These are phyloP conservation scores for Gossypioides kirkii DNA, from an alignment of 345 rosid species.

Conservation along the genomic window DNA sequence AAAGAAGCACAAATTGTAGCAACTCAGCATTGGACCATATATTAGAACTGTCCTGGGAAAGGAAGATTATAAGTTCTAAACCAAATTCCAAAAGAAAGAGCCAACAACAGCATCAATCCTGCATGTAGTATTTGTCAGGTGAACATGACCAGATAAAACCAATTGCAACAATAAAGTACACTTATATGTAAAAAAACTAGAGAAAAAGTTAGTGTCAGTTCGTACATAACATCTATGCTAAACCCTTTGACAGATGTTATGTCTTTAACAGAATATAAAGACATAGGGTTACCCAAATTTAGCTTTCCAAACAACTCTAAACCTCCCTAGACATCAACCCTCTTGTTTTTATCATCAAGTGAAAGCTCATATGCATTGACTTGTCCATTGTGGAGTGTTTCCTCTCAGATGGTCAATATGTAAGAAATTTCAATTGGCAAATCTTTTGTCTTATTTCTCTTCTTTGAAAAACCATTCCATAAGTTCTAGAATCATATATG, in stretches of 20 bases:
- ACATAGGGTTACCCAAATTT: conserved; percentile 55
- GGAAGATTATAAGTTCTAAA: conserved; percentile 59
- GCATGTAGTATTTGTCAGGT: conserved; percentile 25
- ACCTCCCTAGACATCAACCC: conserved; percentile 26
- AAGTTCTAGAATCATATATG: conserved; percentile 32
- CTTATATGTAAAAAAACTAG: not conserved
- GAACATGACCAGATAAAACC: not conserved
- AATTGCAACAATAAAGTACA: not conserved
- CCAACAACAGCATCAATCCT: conserved; percentile 66
- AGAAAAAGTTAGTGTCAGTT: not conserved
- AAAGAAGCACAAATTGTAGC: conserved; percentile 10
- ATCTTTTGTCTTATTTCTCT: conserved; percentile 28
- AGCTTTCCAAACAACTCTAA: conserved; percentile 46
- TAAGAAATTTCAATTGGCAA: conserved; percentile 43
- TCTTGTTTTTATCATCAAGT: conserved; percentile 35
- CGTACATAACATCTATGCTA: conserved; percentile 25
- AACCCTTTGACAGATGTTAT: conserved; percentile 40
- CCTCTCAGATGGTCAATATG: conserved; percentile 48
- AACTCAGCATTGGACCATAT: conserved; percentile 88
- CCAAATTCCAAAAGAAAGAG: conserved; percentile 70
- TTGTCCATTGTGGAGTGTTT: conserved; percentile 31
- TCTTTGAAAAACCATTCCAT: conserved; percentile 29
- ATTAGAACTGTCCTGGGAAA: conserved; percentile 88
- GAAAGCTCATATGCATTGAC: conserved; percentile 44
- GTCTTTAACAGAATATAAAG: conserved; percentile 43